Conservation (phyloP, 441 rosid species). For the Mallotus japonicus region DNA sequence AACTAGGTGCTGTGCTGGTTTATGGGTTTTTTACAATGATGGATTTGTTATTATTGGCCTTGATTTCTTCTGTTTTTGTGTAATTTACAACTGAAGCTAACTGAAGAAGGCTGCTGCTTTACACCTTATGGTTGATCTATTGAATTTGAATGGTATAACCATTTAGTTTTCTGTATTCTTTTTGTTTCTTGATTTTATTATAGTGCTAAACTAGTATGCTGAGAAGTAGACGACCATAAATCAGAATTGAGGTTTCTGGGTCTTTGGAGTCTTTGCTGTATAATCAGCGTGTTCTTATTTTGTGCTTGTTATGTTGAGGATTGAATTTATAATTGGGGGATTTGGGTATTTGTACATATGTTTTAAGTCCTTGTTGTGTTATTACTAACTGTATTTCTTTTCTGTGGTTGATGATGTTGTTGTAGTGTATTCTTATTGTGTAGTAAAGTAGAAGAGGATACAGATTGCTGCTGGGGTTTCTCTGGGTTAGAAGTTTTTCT, state of each 20-base stretch:
- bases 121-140: slow-evolving; percentile 30
- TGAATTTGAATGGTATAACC: slow-evolving; percentile 14
- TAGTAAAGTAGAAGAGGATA: slow-evolving; percentile 27
- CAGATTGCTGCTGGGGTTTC: slow-evolving; percentile 8
- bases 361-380: not conserved
- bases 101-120: slow-evolving; percentile 23
- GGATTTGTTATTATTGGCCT: slow-evolving; percentile 12
- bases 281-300: not conserved
- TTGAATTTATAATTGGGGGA: not conserved
- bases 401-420: slow-evolving; percentile 19
- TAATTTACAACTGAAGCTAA: slow-evolving; percentile 14
- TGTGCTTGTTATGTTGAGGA: not conserved
- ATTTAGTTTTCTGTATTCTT: not conserved
- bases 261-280: not conserved
- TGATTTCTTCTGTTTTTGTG: slow-evolving; percentile 16
- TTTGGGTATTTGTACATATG: not conserved
- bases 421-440: slow-evolving; percentile 12
- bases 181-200: not conserved
- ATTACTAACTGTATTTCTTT: slow-evolving; percentile 3
- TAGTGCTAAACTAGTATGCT: not conserved
- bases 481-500: slow-evolving; percentile 15
- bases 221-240: not conserved
- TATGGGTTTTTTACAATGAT: slow-evolving; percentile 12
- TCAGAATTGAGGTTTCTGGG: not conserved
- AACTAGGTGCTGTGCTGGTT: slow-evolving; percentile 20